Conservation (phyloP, 257 asterid species). For the Perilla frutescens region DNA sequence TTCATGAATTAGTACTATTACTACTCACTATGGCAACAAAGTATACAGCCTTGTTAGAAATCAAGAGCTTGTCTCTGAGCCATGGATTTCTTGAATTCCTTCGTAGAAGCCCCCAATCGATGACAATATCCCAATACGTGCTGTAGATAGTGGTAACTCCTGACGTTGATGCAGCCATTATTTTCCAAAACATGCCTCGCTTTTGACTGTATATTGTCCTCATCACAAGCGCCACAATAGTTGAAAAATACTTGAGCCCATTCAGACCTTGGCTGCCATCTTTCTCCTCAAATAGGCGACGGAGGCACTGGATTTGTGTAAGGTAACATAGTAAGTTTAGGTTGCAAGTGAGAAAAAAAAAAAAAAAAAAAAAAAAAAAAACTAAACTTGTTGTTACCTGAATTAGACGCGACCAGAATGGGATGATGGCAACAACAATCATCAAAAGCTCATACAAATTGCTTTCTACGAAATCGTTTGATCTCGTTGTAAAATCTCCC, state of each 20-base stretch:
- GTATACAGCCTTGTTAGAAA: slow-evolving; percentile 66
- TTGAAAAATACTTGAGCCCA: slow-evolving; percentile 65
- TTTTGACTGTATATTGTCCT: slow-evolving; percentile 52
- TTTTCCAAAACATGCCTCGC: slow-evolving; percentile 43
- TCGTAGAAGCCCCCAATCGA: slow-evolving; percentile 78
- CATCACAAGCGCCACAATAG: slow-evolving; percentile 69
- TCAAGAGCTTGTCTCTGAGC: slow-evolving; percentile 83
- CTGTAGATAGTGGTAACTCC: slow-evolving; percentile 62
- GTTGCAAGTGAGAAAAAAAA: not conserved
- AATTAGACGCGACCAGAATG: slow-evolving; percentile 66
- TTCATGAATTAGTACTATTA: no score
- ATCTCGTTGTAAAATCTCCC: slow-evolving; percentile 65
- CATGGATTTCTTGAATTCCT: slow-evolving; percentile 65
- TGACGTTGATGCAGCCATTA: slow-evolving; percentile 64
- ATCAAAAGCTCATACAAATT: slow-evolving; percentile 41
- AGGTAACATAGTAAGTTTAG: not conserved
- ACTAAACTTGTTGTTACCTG: slow-evolving; percentile 51
- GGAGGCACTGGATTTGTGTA: slow-evolving; percentile 54
- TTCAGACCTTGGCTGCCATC: slow-evolving; percentile 56
- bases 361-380: no score
- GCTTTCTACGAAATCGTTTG: slow-evolving; percentile 40
- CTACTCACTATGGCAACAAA: slow-evolving; percentile 74
- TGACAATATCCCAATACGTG: slow-evolving; percentile 87
- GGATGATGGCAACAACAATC: slow-evolving; percentile 64
- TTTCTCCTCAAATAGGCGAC: slow-evolving; percentile 65